phyloP scores from a whole-genome alignment of 176 grass and related monocot species.

The Oryza glaberrima region DNA sequence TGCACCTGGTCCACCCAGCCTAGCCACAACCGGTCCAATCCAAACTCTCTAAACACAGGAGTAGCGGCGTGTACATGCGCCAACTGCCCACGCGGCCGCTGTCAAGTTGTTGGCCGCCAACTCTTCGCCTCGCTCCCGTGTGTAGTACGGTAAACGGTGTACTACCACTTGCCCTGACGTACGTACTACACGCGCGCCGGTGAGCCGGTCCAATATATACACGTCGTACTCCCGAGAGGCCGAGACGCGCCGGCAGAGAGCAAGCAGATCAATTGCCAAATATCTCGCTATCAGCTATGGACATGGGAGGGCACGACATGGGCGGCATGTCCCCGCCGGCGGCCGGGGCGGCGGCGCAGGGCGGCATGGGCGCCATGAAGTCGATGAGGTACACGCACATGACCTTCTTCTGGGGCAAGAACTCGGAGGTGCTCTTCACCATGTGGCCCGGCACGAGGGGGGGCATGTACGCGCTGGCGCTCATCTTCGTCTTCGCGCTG shows the following conservation, averaged over 20 bases:
- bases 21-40: background rate
- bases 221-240: background rate
- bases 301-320: slow-evolving; percentile 47
- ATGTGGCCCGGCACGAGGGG: slow-evolving; percentile 67
- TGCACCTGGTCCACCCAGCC: background rate
- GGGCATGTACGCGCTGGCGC: slow-evolving; percentile 81
- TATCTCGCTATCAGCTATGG: slow-evolving; percentile 31
- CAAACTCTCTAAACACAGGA: background rate
- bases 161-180: background rate
- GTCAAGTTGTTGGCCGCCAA: background rate
- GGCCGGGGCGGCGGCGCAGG: background rate
- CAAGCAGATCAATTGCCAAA: too few species aligned
- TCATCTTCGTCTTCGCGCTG: slow-evolving; percentile 50
- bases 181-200: background rate
- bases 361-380: background rate
- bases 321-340: slow-evolving; percentile 17
- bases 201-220: background rate
- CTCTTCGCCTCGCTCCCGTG: background rate
- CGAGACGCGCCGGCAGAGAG: background rate
- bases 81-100: background rate
- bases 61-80: background rate
- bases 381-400: slow-evolving; percentile 66
- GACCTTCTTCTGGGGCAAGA: slow-evolving; percentile 93
- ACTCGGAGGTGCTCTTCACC: slow-evolving; percentile 78
- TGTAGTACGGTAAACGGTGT: slow-evolving; percentile 8